A percentile compares a stretch with the other conserved stretches of the same genome.
Evolutionary conservation across 2,329 filamentous ascomycete species (phyloP).

Genomic region (Cercospora janseana): DNA sequence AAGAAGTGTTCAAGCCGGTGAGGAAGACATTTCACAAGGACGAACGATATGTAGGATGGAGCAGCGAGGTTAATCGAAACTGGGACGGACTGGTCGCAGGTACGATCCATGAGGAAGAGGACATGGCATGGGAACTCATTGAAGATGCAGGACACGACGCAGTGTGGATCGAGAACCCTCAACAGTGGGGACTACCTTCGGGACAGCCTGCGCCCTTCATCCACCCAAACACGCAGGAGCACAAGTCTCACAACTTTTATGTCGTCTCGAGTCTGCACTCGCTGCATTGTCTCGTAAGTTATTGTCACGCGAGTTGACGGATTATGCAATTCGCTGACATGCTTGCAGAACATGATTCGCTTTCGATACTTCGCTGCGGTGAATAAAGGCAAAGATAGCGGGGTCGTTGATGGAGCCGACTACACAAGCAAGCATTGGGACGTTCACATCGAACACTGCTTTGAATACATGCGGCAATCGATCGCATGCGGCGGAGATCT

Average conservation of each 20-base stretch:
- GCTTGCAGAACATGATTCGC: not conserved
- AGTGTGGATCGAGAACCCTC: not conserved
- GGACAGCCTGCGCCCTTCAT: not conserved
- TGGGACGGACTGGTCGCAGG: not conserved
- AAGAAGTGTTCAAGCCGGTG: not conserved
- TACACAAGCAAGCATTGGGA: not conserved
- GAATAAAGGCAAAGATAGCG: not conserved
- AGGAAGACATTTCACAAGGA: conserved; percentile 1
- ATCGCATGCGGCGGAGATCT: not conserved
- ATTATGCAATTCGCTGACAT: not conserved
- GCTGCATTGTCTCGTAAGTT: not conserved
- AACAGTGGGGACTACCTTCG: not conserved
- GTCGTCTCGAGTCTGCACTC: not conserved
- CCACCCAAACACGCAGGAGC: not conserved
- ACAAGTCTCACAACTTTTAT: not conserved
- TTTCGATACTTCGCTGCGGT: not conserved
- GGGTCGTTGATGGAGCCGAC: not conserved
- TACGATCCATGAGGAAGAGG: not conserved
- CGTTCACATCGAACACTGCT: not conserved
- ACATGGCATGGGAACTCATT: not conserved
- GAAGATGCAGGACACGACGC: not conserved
- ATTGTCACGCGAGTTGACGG: not conserved
- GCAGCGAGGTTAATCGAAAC: not conserved
- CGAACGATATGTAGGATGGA: not conserved
- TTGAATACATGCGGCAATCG: not conserved